Base-by-base conservation (phyloP, 2,329 filamentous ascomycete species). In the Aureobasidium leucospermi region DNA sequence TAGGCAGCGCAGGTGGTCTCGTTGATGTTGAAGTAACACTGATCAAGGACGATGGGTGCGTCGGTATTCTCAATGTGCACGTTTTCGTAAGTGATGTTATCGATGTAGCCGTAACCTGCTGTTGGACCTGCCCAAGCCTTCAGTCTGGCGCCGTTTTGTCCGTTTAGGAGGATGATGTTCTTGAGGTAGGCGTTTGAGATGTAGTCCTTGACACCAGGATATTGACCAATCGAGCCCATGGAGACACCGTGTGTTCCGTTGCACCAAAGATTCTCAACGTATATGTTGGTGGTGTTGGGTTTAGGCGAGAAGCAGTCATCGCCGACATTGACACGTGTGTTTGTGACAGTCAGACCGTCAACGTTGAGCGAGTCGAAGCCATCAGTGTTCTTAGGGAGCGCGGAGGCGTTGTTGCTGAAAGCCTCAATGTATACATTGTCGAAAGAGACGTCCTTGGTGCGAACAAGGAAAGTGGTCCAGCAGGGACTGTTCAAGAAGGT, bases 381-480 rank as follows among this genome's bases (percentile, higher is more conserved):
- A 62, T 86, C 83, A 0, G 81, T 84, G 68, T 86, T 85, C 66
- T 83, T 82, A 4, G 83, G 80, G 68, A 62, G 60, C 43, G 60
- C 60, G 23, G 75, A 73, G 47, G 66, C 70, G 59, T 78, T 79
- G 15, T 72, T 78, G n/a, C 80, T 83, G 16, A 75, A 72, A 0
- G 81, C 79, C 11, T 82, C 81, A 55, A 82, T 80, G 23, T 78
- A 75, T 6, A 85, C 75, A 60, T 83, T 74, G 41, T 79, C 77
- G 59, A 81, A 82, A 2, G 76, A 74, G 52, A 84, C 71, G 61
- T 82, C 79, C 67, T 82, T 75, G 64, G 77, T 83, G 34, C 78
- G 78, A 13, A 85, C 81, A 38, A 85, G 73, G 64, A 85, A 85
- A 66, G 83, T 86, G 2, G 79, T 84, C 83, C 83, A 85, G 73